Percentiles rank a stretch among this genome's conserved stretches.
Conservation (phyloP, 140 eudicot genomes). For the Ambrosia hybrid region DNA sequence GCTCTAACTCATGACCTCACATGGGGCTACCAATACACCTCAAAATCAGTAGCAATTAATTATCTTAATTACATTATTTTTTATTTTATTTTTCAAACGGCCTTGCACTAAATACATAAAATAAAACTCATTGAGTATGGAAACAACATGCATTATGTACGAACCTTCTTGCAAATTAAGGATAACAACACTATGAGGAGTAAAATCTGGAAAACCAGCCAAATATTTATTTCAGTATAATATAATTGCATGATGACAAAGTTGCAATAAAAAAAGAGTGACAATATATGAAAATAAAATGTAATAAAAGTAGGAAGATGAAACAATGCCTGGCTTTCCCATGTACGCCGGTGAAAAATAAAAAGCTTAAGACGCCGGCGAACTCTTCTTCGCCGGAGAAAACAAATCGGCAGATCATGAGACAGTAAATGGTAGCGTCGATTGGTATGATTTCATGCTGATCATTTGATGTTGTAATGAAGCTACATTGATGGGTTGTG, state of each 20-base stretch:
- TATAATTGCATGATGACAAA: conserved; percentile 22
- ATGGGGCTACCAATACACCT: too few species aligned
- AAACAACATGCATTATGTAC: conserved; percentile 8
- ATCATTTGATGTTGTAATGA: conserved; percentile 13
- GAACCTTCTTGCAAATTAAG: neutral
- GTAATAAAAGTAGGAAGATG: conserved; percentile 19
- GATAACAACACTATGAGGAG: too few species aligned
- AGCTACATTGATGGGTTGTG: conserved; percentile 14
- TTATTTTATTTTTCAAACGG: too few species aligned
- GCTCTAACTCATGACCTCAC: too few species aligned
- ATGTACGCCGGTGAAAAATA: conserved; percentile 41
- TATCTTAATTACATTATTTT: too few species aligned
- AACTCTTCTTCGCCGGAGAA: conserved; percentile 40
- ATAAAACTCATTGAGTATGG: neutral
- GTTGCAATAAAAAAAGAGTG: conserved; percentile 13
- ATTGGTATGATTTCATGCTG: conserved; percentile 17
- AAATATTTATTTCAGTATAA: conserved; percentile 24
- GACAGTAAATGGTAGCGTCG: conserved; percentile 11
- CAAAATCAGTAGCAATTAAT: too few species aligned
- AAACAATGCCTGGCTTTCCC: conserved; percentile 54
- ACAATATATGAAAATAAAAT: neutral
- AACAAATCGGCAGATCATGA: conserved; percentile 18
- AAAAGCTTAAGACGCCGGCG: conserved; percentile 26
- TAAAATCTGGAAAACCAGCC: conserved; percentile 39
- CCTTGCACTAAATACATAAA: neutral